phyloP scores from a whole-genome alignment of 176 grass and related monocot genomes.

The Hsuehochloa calcarea region DNA sequence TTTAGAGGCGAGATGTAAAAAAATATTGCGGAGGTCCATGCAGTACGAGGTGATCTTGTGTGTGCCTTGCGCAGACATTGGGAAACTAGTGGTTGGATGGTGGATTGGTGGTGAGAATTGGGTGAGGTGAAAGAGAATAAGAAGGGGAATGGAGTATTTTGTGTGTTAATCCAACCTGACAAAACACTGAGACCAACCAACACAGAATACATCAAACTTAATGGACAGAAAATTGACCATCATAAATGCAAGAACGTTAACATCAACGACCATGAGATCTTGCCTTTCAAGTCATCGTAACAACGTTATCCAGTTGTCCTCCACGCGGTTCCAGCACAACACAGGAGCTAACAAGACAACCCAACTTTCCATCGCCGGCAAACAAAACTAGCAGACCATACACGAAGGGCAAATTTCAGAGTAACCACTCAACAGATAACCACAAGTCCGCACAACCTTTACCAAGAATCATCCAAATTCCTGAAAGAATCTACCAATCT shows the following conservation, averaged over 20 bases:
- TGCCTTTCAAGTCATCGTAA: not conserved
- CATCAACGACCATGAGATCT: not conserved
- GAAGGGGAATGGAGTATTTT: not conserved
- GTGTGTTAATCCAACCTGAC: not conserved
- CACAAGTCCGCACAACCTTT: not conserved
- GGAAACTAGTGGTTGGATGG: not conserved
- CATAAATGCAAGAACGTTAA: slow-evolving; percentile 13
- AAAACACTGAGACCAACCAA: not conserved
- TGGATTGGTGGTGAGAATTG: not conserved
- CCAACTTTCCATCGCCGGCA: not conserved
- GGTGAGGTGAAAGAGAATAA: not conserved
- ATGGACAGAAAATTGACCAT: not conserved
- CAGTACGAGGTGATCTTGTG: not conserved
- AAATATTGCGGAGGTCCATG: not conserved
- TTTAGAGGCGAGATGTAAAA: not conserved
- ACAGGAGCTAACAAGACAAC: not conserved
- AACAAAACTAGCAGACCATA: not conserved
- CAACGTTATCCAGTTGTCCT: not conserved
- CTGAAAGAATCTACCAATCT: not conserved
- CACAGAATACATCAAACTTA: slow-evolving; percentile 1
- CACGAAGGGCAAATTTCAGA: not conserved
- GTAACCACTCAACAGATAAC: not conserved
- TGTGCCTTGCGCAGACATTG: not conserved
- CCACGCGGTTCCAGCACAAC: not conserved
- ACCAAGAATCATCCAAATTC: not conserved